These are phyloP conservation scores for Fusarium caatingaense DNA, from an alignment of 2,329 filamentous ascomycete species.

Conservation along the genomic window DNA sequence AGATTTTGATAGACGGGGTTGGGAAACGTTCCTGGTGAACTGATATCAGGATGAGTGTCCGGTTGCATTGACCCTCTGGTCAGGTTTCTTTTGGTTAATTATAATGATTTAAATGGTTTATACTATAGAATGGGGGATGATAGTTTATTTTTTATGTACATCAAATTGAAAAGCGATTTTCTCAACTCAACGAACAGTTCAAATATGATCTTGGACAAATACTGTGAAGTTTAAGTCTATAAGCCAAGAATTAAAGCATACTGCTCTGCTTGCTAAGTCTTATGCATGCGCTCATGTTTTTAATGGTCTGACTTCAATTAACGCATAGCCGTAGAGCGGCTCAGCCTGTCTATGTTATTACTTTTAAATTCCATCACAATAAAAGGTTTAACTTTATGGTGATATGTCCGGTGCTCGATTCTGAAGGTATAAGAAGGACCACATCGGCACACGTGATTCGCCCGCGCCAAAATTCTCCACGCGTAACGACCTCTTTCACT, in stretches of 20 bases:
- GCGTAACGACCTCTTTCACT: constrained; percentile 6
- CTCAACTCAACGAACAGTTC: background rate
- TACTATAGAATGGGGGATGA: constrained; percentile 30
- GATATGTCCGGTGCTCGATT: background rate
- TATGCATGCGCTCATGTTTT: background rate
- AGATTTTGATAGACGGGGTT: constrained; percentile 16
- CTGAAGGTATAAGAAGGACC: background rate
- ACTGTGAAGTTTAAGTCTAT: background rate
- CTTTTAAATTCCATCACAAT: background rate
- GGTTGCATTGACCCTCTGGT: constrained; percentile 8
- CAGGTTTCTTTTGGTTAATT: constrained; percentile 28
- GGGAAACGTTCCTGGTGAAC: constrained; percentile 33
- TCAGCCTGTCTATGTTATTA: background rate
- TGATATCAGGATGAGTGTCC: constrained; percentile 9
- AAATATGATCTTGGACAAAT: background rate
- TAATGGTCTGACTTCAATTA: background rate
- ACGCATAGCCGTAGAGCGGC: background rate
- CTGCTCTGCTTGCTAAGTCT: background rate
- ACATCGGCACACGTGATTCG: constrained; percentile 34
- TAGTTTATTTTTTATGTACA: constrained; percentile 24
- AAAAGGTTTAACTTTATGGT: background rate
- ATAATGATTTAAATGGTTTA: constrained; percentile 39
- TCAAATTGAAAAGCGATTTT: constrained; percentile 42
- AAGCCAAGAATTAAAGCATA: background rate
- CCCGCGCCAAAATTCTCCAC: constrained; percentile 38